A percentile compares a stretch with the other conserved stretches of the same genome.
Conservation (phyloP, 192 early-diverging fungal genomes). For the Backusella circina region DNA sequence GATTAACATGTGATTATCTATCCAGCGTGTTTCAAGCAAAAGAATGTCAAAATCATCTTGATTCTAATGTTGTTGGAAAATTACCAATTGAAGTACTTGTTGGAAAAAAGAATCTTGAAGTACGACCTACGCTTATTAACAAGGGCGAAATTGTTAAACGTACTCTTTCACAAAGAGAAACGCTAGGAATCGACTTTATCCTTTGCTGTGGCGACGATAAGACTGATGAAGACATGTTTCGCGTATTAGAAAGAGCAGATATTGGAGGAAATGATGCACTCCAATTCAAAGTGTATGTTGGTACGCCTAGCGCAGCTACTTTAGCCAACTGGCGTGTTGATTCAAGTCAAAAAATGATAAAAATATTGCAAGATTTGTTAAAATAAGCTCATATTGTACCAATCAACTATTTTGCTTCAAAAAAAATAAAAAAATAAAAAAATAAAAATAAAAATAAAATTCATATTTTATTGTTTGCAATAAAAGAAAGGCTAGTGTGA, state of each 20-base stretch:
- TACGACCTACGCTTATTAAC: slow-evolving; percentile 87
- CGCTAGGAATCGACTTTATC: slow-evolving; percentile 75
- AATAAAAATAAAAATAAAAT: no score
- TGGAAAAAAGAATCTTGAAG: slow-evolving; percentile 97
- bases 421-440: background rate
- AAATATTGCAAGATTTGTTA: background rate
- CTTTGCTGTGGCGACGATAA: slow-evolving; percentile 96
- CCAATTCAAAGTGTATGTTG: slow-evolving; percentile 60
- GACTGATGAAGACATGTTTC: slow-evolving; percentile 99
- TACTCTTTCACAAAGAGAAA: slow-evolving; percentile 47
- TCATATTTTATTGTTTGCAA: background rate
- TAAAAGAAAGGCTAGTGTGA: background rate
- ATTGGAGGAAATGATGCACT: background rate
- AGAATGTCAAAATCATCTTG: slow-evolving; percentile 95
- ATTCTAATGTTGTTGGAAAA: slow-evolving; percentile 86
- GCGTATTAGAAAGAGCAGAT: background rate
- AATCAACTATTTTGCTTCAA: background rate
- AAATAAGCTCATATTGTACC: background rate
- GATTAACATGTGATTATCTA: background rate
- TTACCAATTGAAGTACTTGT: slow-evolving; percentile 90
- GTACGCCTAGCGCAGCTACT: slow-evolving; percentile 81
- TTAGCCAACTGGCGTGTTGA: slow-evolving; percentile 83
- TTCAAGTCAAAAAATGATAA: slow-evolving; percentile 60
- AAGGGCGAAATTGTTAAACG: slow-evolving; percentile 98
- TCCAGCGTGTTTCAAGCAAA: slow-evolving; percentile 86